Percentiles rank a stretch among this genome's conserved stretches.
Conservation (phyloP, 768 basidiomycete genomes). For the Termitomyces sp. region DNA sequence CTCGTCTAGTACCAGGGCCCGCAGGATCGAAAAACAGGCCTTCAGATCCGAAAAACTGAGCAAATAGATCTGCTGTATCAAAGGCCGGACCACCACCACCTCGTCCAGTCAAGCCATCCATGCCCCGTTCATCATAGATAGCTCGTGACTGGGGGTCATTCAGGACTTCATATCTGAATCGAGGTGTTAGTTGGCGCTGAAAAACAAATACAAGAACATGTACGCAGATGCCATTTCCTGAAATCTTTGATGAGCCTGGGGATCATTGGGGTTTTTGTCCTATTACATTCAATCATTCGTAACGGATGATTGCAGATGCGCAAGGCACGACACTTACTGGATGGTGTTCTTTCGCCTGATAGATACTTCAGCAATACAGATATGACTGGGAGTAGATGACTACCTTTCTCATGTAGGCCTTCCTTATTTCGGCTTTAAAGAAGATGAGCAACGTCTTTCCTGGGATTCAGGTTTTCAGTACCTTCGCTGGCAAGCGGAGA, state of each 20-base stretch:
- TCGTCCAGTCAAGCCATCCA: slow-evolving; percentile 55
- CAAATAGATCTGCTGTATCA: slow-evolving; percentile 66
- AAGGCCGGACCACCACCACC: slow-evolving; percentile 40
- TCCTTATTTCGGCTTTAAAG: slow-evolving; percentile 76
- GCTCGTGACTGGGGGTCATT: slow-evolving; percentile 63
- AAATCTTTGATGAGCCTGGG: slow-evolving; percentile 75
- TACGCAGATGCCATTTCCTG: slow-evolving; percentile 89
- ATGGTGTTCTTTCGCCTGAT: slow-evolving; percentile 80
- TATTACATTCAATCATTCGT: slow-evolving; percentile 19
- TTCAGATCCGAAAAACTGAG: slow-evolving; percentile 58
- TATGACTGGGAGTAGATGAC: slow-evolving; percentile 13
- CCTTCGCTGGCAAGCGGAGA: slow-evolving; percentile 65
- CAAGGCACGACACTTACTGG: slow-evolving; percentile 43
- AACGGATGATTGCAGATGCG: neutral
- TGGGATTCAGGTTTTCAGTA: slow-evolving; percentile 20
- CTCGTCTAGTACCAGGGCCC: slow-evolving; percentile 44
- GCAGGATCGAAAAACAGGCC: slow-evolving; percentile 58
- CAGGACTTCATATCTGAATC: slow-evolving; percentile 72
- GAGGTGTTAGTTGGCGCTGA: slow-evolving; percentile 3
- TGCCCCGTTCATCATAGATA: slow-evolving; percentile 68
- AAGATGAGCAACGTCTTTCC: slow-evolving; percentile 12
- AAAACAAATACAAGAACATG: slow-evolving; percentile 21
- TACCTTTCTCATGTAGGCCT: slow-evolving; percentile 92
- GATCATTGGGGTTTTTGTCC: slow-evolving; percentile 93
- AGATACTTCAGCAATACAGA: slow-evolving; percentile 14